These are phyloP conservation scores for Breynia disticha DNA, from an alignment of 441 rosid species.

Conservation along the genomic window DNA sequence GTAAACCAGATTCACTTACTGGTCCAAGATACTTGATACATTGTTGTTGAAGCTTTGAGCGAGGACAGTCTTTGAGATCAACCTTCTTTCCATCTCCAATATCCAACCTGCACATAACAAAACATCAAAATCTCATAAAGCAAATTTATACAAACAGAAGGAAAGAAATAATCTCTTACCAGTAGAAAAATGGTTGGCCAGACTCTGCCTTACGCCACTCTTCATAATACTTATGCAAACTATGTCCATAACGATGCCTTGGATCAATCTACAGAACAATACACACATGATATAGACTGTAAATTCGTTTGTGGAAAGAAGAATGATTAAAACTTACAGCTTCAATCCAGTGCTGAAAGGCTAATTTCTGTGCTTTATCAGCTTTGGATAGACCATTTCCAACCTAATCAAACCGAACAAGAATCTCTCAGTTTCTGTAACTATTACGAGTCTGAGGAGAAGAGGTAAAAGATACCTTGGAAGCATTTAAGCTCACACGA, in stretches of 20 bases:
- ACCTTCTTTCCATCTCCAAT: conserved; percentile 72
- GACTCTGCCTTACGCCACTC: conserved; percentile 44
- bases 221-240: conserved; percentile 48
- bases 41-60: conserved; percentile 43
- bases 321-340: too few species aligned
- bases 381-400: conserved; percentile 61
- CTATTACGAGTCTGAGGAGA: too few species aligned
- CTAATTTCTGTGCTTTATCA: conserved; percentile 61
- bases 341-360: conserved; percentile 77
- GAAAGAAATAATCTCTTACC: conserved; percentile 18
- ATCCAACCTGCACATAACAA: conserved; percentile 58
- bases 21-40: conserved; percentile 81
- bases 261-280: conserved; percentile 42
- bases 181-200: conserved; percentile 59
- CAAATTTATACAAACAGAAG: conserved; percentile 2
- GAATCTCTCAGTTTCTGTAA: neutral
- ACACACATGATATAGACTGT: conserved; percentile 11
- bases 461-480: conserved; percentile 65
- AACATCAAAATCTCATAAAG: neutral
- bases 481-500: conserved; percentile 64
- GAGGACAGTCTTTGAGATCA: conserved; percentile 42
- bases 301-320: too few species aligned
- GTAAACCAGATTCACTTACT: conserved; percentile 35
- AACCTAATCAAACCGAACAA: conserved; percentile 30
- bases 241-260: conserved; percentile 68